phyloP scores from a whole-genome alignment of 805 yeast species.

The Candida chilensis region DNA sequence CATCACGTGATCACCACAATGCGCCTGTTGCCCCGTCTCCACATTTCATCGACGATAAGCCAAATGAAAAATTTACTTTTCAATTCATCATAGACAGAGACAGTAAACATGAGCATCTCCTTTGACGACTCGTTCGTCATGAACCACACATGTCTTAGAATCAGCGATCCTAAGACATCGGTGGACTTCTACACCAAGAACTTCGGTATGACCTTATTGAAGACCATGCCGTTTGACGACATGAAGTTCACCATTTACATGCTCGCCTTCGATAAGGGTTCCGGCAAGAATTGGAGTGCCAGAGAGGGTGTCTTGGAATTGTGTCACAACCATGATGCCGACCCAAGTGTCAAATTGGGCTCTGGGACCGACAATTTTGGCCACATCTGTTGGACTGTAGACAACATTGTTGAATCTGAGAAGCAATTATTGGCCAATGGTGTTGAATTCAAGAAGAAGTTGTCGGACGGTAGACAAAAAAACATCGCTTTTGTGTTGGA shows the following conservation, averaged over 20 bases:
- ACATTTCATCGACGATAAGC: too few species aligned
- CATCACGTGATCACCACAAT: too few species aligned
- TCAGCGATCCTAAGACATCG: constrained; percentile 71
- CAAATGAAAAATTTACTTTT: too few species aligned
- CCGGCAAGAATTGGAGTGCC: constrained; percentile 29
- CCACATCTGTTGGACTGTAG: constrained; percentile 83
- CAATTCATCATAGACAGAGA: too few species aligned
- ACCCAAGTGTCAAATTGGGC: constrained; percentile 45
- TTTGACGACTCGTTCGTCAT: constrained; percentile 28
- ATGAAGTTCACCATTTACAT: constrained; percentile 60
- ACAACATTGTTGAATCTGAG: constrained; percentile 62
- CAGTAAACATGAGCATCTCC: too few species aligned
- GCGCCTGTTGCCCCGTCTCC: too few species aligned
- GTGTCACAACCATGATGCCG: constrained; percentile 66
- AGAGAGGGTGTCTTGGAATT: constrained; percentile 73
- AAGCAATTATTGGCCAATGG: constrained; percentile 45
- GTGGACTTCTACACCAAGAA: constrained; percentile 63
- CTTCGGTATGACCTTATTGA: constrained; percentile 64
- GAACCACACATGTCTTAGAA: constrained; percentile 73
- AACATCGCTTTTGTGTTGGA: constrained; percentile 92
- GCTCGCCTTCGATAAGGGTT: constrained; percentile 44
- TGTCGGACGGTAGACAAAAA: constrained; percentile 86
- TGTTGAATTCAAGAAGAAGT: constrained; percentile 73
- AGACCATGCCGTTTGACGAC: constrained; percentile 40
- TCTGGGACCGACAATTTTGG: constrained; percentile 90